Conservation (phyloP, 108 stramenopile species). For the Nannochloropsis gaditana region DNA sequence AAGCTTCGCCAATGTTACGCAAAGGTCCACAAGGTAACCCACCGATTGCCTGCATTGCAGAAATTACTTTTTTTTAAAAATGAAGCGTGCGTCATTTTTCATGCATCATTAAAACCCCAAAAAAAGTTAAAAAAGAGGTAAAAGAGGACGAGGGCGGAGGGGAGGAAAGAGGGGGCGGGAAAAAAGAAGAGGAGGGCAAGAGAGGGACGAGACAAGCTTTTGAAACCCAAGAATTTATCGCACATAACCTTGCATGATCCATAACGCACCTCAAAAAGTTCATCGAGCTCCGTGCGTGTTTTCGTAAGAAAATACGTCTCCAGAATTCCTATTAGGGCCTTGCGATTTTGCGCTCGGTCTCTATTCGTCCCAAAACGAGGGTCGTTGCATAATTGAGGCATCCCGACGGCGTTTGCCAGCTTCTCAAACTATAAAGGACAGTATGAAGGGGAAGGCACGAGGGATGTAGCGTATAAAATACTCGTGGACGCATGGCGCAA, state of each 20-base stretch:
- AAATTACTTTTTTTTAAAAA: too few relatives aligned
- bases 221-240: too few relatives aligned
- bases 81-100: too few relatives aligned
- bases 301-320: not conserved
- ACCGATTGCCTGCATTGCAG: too few relatives aligned
- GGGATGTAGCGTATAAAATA: too few relatives aligned
- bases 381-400: not conserved
- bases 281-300: slow-evolving; percentile 2
- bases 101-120: too few relatives aligned
- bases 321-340: not conserved
- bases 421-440: slow-evolving; percentile 18
- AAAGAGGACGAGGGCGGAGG: not conserved
- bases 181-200: not conserved
- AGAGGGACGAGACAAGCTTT: not conserved
- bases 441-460: not conserved
- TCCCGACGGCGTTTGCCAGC: not conserved
- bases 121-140: not conserved
- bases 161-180: not conserved
- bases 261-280: not conserved
- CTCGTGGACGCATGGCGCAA: too few relatives aligned
- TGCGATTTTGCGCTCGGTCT: slow-evolving; percentile 20
- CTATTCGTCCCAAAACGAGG: slow-evolving; percentile 24
- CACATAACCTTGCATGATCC: not conserved
- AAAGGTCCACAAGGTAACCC: not conserved
- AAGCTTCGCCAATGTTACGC: slow-evolving; percentile 20